These are phyloP conservation scores for Aspergillus puulaauensis DNA, from an alignment of 2,329 filamentous ascomycete genomes.

Conservation along the genomic window DNA sequence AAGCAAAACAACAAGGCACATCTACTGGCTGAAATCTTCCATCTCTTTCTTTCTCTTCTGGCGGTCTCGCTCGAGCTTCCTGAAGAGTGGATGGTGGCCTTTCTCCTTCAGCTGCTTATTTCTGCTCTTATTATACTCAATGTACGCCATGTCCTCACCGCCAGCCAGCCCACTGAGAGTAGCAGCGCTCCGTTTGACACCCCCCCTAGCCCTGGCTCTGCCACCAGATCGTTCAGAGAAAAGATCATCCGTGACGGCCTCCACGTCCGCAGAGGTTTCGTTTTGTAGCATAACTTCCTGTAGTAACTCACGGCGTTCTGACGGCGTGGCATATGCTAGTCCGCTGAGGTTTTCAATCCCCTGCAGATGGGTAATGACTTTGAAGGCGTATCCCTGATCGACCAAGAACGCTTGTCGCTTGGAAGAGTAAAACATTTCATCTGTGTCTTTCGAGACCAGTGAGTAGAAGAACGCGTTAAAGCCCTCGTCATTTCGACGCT, in stretches of 20 bases:
- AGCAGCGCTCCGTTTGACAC: conserved; percentile 75
- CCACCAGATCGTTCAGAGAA: conserved; percentile 58
- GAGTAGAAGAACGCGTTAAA: conserved; percentile 99
- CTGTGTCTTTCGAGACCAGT: conserved; percentile 92
- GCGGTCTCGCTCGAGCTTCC: conserved; percentile 64
- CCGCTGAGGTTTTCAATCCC: conserved; percentile 83
- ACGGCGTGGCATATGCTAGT: conserved; percentile 74
- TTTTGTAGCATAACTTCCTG: conserved; percentile 88
- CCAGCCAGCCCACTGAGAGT: conserved; percentile 83
- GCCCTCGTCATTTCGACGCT: conserved; percentile 93
- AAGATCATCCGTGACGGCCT: conserved; percentile 68
- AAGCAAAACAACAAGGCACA: background rate
- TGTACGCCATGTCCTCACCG: conserved; percentile 96
- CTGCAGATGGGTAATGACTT: conserved; percentile 93
- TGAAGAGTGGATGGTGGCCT: conserved; percentile 63
- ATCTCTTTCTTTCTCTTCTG: conserved; percentile 55
- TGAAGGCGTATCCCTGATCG: conserved; percentile 98
- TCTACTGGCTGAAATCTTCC: conserved; percentile 27
- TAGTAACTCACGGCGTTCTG: conserved; percentile 80
- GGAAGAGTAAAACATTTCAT: conserved; percentile 96
- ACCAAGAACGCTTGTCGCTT: conserved; percentile 96
- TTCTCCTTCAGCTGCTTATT: conserved; percentile 68
- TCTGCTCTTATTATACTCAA: conserved; percentile 74
- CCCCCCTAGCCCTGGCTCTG: conserved; percentile 51
- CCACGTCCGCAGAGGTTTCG: conserved; percentile 69